These are phyloP conservation scores for Eucalyptus regnans DNA, from an alignment of 345 rosid genomes.

Conservation along the genomic window DNA sequence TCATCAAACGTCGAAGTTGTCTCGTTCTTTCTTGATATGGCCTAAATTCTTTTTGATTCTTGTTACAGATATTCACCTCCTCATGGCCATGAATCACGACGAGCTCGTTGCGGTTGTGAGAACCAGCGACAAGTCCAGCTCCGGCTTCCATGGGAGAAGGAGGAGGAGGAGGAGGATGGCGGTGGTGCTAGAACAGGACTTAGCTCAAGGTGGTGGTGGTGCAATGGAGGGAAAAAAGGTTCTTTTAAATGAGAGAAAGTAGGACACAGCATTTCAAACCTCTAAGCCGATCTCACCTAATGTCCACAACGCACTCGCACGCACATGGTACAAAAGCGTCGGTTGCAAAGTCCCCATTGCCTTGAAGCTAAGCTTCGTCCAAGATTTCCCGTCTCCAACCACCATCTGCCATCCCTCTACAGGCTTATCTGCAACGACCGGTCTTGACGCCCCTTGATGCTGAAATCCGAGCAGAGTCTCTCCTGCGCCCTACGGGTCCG, in stretches of 20 bases:
- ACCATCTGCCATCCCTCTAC: constrained; percentile 4
- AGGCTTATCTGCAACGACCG: background rate
- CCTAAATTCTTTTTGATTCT: background rate
- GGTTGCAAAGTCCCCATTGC: constrained; percentile 95
- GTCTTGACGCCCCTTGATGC: background rate
- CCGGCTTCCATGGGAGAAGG: constrained; percentile 75
- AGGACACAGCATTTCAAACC: background rate
- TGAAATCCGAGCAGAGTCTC: background rate
- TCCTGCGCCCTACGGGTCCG: background rate
- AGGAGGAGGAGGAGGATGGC: background rate
- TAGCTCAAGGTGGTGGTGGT: background rate
- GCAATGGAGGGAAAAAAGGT: background rate
- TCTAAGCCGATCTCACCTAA: constrained; percentile 23
- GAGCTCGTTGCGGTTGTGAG: constrained; percentile 97
- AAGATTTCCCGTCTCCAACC: constrained; percentile 9
- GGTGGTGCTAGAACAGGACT: constrained; percentile 2
- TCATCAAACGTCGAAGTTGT: background rate
- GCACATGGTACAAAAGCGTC: constrained; percentile 17
- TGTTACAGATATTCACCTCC: constrained; percentile 39
- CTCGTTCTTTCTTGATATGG: background rate
- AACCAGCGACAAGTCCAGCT: constrained; percentile 96
- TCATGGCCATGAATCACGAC: constrained; percentile 97
- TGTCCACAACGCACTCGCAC: background rate
- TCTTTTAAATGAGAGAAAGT: constrained; percentile 1
- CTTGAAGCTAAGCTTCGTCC: constrained; percentile 76